These are phyloP conservation scores for Umbilicus rupestris DNA, from an alignment of 164 flowering plant species.

Conservation along the genomic window DNA sequence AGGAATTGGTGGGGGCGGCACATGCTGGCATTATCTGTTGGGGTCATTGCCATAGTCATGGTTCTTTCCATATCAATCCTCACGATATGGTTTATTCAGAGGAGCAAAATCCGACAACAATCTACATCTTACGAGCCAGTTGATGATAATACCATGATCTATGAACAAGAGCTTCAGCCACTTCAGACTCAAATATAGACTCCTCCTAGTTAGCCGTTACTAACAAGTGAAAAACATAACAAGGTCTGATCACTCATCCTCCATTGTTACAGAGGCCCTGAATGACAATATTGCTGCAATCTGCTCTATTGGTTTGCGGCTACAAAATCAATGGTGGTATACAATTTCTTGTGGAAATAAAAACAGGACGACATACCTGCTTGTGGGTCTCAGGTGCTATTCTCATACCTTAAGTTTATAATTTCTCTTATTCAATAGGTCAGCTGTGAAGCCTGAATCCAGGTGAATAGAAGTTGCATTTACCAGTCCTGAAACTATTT, in stretches of 20 bases:
- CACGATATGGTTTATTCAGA: not conserved
- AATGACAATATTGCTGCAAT: not conserved
- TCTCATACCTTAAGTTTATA: not conserved
- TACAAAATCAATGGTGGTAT: not conserved
- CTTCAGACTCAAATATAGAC: not conserved
- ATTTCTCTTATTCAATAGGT: not conserved
- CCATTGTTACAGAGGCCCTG: not conserved
- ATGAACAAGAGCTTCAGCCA: slow-evolving; percentile 4
- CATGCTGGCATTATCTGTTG: not conserved
- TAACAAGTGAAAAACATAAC: not conserved
- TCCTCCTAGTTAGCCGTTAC: not conserved
- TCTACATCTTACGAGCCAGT: slow-evolving; percentile 1
- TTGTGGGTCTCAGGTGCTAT: not conserved
- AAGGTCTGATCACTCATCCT: not conserved
- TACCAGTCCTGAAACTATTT: no score
- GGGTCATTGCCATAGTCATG: not conserved
- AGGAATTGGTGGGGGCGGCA: not conserved
- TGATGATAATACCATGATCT: not conserved
- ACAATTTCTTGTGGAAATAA: not conserved
- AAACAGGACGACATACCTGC: not conserved
- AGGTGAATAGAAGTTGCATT: not conserved
- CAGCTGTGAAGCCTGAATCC: not conserved
- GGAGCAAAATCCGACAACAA: not conserved
- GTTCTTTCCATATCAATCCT: not conserved
- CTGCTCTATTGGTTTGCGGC: not conserved